Evolutionary conservation across 345 rosid genomes (phyloP).

Genomic region (Ceriops decandra): DNA sequence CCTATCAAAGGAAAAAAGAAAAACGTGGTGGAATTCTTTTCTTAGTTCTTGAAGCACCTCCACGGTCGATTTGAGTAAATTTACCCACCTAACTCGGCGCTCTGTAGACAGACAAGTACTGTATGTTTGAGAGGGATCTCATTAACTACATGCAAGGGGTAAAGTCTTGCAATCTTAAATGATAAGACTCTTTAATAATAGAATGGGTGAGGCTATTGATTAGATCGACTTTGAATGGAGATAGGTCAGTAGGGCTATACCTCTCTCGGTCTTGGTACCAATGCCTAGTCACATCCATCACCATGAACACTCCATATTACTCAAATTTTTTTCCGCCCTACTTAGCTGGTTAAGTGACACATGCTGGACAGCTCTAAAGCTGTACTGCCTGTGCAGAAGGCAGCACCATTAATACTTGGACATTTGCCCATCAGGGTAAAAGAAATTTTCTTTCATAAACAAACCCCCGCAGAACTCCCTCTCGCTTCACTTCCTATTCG

Average conservation of each 20-base stretch:
- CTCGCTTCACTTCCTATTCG: slow-evolving; percentile 23
- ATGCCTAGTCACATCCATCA: slow-evolving; percentile 32
- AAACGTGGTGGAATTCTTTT: too few relatives aligned
- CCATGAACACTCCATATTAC: slow-evolving; percentile 10
- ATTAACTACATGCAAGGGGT: neutral
- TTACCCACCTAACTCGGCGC: neutral
- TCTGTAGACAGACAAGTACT: neutral
- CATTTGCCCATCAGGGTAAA: neutral
- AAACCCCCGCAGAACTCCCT: neutral
- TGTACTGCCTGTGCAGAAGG: slow-evolving; percentile 21
- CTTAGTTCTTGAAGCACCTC: too few relatives aligned
- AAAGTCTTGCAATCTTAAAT: neutral
- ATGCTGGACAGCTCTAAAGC: slow-evolving; percentile 14
- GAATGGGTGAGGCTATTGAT: neutral
- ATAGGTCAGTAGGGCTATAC: slow-evolving; percentile 8
- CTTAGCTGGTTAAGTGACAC: slow-evolving; percentile 10
- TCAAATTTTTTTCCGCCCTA: slow-evolving; percentile 12
- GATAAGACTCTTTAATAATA: neutral
- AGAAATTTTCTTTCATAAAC: neutral
- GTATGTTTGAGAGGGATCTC: neutral
- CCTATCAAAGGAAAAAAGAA: too few relatives aligned
- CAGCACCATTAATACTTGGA: slow-evolving; percentile 15
- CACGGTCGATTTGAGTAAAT: neutral
- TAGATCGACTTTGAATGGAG: slow-evolving; percentile 4
- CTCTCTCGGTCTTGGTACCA: slow-evolving; percentile 25